Base-by-base conservation (phyloP, 2,329 filamentous ascomycete species). In the Meredithiella fracta region DNA sequence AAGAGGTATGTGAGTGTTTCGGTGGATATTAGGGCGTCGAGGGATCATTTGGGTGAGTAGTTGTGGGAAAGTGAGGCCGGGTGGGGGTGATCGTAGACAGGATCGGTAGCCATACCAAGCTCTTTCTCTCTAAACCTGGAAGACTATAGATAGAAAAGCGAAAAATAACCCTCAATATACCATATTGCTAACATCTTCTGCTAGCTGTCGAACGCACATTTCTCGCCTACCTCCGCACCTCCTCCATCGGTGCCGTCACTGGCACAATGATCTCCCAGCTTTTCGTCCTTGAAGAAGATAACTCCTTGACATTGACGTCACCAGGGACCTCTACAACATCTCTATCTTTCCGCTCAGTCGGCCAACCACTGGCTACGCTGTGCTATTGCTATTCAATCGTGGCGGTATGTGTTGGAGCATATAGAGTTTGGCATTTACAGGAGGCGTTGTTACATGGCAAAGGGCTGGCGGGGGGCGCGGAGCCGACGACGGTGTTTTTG, bases 161-260 rank as follows among this genome's bases (percentile, higher is more conserved):
- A n/a, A n/a, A n/a, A n/a, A n/a, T n/a, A n/a, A n/a, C n/a, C n/a
- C n/a, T n/a, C n/a, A n/a, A n/a, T n/a, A n/a, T n/a, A n/a, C n/a
- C n/a, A n/a, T n/a, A 47, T 23, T 47, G 37, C 53, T 55, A 40
- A 55, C 29, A 2, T 31, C 7, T 20, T 5, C 5, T 17, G 9
- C 51, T 49, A 87, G 84, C 85, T 38, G 75, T 87, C 55, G 83
- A 89, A 67, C 73, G 84, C 57, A 89, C 84, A 17, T 89, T 83
- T 64, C 76, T 89, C 17, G 82, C 76, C 29, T 88, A 87, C 65
- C 73, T 87, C 29, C 77, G 84, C 20, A 88, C 83, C 1, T 85
- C 82, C 0, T 67, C 85, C 38, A 73, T 77, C n/a, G 71, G 87
- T 40, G 80, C 82, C 14, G 82, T 86, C 68, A 69, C 80, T 20